Conservation (phyloP, 1,284 basidiomycete species). For the Ustilago tritici region DNA sequence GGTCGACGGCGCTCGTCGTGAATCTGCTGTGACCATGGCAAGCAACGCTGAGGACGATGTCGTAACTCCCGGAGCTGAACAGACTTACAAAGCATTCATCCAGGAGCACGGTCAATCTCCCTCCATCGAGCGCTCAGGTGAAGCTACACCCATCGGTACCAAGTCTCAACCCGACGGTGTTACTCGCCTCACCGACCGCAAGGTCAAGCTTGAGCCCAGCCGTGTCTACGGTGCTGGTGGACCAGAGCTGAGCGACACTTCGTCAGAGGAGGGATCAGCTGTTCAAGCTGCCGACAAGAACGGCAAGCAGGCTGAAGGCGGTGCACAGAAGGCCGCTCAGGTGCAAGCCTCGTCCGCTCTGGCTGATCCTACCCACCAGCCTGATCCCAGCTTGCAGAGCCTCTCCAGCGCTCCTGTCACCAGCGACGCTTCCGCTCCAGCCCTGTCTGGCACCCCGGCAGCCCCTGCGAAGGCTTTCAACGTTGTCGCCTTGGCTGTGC, state of each 20-base stretch:
- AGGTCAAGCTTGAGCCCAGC: conserved; percentile 49
- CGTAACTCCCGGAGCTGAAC: conserved; percentile 55
- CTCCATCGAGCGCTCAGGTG: conserved; percentile 20
- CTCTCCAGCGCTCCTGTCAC: conserved; percentile 26
- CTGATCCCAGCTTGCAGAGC: conserved; percentile 33
- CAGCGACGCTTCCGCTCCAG: neutral
- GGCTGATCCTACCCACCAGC: conserved; percentile 41
- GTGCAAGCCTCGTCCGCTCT: conserved; percentile 45
- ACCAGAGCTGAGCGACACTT: conserved; percentile 46
- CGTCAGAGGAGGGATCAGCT: conserved; percentile 42
- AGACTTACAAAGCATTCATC: conserved; percentile 53
- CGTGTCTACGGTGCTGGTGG: conserved; percentile 46
- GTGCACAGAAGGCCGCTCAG: conserved; percentile 40
- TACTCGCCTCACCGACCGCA: conserved; percentile 45
- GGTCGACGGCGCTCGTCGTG: conserved; percentile 17
- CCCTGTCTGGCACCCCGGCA: neutral
- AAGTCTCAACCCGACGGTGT: conserved; percentile 35
- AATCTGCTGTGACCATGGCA: conserved; percentile 22
- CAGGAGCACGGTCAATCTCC: conserved; percentile 36
- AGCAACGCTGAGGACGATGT: conserved; percentile 25
- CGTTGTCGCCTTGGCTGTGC: conserved; percentile 12
- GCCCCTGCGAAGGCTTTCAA: conserved; percentile 20
- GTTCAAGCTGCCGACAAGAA: conserved; percentile 10
- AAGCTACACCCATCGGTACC: conserved; percentile 27
- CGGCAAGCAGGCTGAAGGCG: conserved; percentile 21